Evolutionary conservation across 2,329 filamentous ascomycete species (phyloP).

Genomic region (Drechslerella coelobrocha): DNA sequence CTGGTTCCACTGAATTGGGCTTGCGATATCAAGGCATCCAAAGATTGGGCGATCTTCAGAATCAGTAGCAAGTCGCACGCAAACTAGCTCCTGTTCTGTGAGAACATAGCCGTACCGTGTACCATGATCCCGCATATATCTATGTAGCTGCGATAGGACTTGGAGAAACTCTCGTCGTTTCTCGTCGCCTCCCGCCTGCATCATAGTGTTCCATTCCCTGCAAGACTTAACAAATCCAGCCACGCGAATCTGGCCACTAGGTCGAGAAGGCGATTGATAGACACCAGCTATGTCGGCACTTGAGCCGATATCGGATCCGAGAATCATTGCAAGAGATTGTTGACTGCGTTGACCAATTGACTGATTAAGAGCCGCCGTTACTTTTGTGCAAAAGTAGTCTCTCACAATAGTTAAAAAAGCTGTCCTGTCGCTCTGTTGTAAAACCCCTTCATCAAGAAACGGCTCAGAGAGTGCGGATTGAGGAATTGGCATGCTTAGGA

Average conservation of each 20-base stretch:
- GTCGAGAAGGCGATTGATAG: conserved; percentile 42
- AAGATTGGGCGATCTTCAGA: conserved; percentile 35
- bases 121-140: conserved; percentile 46
- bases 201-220: conserved; percentile 49
- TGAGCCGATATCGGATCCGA: conserved; percentile 42
- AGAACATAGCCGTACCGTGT: conserved; percentile 46
- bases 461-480: conserved; percentile 42
- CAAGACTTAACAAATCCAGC: conserved; percentile 47
- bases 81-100: conserved; percentile 41
- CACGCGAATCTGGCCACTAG: conserved; percentile 43
- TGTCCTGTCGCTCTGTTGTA: conserved; percentile 37
- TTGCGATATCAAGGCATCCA: conserved; percentile 44
- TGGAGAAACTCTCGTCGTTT: conserved; percentile 41
- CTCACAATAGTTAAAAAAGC: conserved; percentile 43
- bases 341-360: conserved; percentile 41
- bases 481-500: conserved; percentile 44
- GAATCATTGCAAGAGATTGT: conserved; percentile 39
- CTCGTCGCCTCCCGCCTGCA: conserved; percentile 46
- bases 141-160: conserved; percentile 37
- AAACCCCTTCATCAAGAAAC: conserved; percentile 30
- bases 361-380: conserved; percentile 40
- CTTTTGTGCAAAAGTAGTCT: conserved; percentile 45
- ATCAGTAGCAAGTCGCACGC: conserved; percentile 39
- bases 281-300: conserved; percentile 44
- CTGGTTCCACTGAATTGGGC: conserved; percentile 48